A percentile compares a stretch with the other conserved stretches of the same genome.
Evolutionary conservation across 148 eudicot species (phyloP).

Genomic region (Arctostaphylos glauca): DNA sequence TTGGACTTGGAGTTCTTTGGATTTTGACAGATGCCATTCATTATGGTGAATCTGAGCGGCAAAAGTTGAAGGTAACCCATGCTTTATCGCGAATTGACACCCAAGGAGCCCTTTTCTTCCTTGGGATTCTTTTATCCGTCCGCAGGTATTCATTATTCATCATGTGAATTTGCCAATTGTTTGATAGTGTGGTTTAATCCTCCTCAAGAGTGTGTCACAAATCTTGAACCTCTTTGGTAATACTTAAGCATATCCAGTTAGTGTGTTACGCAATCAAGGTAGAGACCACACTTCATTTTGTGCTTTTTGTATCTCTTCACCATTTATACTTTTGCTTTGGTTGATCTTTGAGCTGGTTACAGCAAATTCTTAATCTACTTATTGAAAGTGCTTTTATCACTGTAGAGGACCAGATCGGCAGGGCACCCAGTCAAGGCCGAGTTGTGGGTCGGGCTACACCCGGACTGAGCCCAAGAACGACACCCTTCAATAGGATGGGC

Average conservation of each 20-base stretch:
- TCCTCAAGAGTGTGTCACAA: neutral
- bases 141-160: slow-evolving; percentile 57
- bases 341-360: neutral
- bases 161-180: neutral
- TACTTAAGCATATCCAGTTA: neutral
- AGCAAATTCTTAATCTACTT: neutral
- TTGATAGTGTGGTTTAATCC: too few relatives aligned
- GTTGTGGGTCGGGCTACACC: too few relatives aligned
- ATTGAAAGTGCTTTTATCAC: neutral
- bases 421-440: too few relatives aligned
- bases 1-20: slow-evolving; percentile 98
- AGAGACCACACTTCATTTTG: neutral
- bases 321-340: neutral
- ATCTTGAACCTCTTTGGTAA: neutral
- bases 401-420: too few relatives aligned
- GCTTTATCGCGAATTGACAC: slow-evolving; percentile 96
- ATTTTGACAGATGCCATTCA: slow-evolving; percentile 91
- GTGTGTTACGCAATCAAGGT: neutral
- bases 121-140: slow-evolving; percentile 90
- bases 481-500: too few relatives aligned
- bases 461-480: too few relatives aligned
- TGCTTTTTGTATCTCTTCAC: neutral
- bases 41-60: too few relatives aligned
- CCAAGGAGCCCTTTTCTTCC: slow-evolving; percentile 96
- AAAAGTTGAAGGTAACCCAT: too few relatives aligned